Conservation (phyloP, 495 filamentous ascomycete genomes). For the Xylaria bambusicola region DNA sequence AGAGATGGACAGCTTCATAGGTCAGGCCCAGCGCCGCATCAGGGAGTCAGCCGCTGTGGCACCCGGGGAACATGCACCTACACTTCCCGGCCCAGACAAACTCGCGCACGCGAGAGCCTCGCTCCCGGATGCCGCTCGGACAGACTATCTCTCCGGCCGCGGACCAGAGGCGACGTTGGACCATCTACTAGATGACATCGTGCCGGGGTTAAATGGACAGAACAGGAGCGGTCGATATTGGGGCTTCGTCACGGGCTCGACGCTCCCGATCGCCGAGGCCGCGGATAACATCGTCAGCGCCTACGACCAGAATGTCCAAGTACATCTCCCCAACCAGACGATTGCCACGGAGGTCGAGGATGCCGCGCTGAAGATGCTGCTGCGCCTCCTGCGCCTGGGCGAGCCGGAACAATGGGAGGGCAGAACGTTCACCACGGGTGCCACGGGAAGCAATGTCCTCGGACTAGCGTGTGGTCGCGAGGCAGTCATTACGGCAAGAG, state of each 20-base stretch:
- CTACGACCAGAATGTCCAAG: constrained; percentile 82
- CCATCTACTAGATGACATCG: constrained; percentile 59
- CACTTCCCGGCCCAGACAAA: constrained; percentile 23
- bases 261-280: constrained; percentile 77
- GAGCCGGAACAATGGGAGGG: constrained; percentile 49
- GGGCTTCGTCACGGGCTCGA: constrained; percentile 85
- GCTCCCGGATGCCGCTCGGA: constrained; percentile 25
- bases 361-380: constrained; percentile 65
- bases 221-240: constrained; percentile 69
- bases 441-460: constrained; percentile 81
- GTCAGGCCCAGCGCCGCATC: constrained; percentile 16
- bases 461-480: constrained; percentile 80
- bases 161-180: constrained; percentile 31
- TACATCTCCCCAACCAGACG: constrained; percentile 76
- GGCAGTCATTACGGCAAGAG: constrained; percentile 53
- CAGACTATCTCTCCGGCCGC: constrained; percentile 19
- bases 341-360: constrained; percentile 76
- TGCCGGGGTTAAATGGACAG: constrained; percentile 66
- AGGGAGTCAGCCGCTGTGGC: constrained; percentile 15
- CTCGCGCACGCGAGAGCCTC: constrained; percentile 28
- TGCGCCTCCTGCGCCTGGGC: constrained; percentile 65
- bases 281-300: constrained; percentile 79
- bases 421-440: constrained; percentile 84
- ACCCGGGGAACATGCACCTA: constrained; percentile 10
- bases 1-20: constrained; percentile 15